These are phyloP conservation scores for Globisporangium rhizosaccharum DNA, from an alignment of 352 stramenopile genomes.

Conservation along the genomic window DNA sequence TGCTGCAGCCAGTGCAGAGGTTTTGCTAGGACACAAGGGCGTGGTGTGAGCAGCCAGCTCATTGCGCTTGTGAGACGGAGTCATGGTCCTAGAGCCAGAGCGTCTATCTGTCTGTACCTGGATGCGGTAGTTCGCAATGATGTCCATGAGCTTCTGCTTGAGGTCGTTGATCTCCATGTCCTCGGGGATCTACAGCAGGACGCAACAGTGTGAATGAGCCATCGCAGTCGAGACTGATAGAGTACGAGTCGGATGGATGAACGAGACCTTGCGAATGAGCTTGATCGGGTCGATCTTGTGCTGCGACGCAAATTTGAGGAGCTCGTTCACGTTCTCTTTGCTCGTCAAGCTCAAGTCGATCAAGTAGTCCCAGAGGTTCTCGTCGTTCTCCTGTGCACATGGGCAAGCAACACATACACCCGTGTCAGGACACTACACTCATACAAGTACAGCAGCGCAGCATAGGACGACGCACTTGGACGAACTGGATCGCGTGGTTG, in stretches of 20 bases:
- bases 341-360: conserved; percentile 77
- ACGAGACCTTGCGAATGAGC: conserved; percentile 72
- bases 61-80: neutral
- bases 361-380: conserved; percentile 77
- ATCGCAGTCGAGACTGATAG: neutral
- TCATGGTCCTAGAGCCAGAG: neutral
- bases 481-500: conserved; percentile 80
- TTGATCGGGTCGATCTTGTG: conserved; percentile 86
- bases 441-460: neutral
- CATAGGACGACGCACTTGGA: conserved; percentile 28
- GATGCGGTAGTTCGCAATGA: conserved; percentile 76
- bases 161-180: conserved; percentile 80
- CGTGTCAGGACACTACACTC: neutral
- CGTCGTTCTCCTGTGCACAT: conserved; percentile 46
- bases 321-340: conserved; percentile 65
- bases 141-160: conserved; percentile 76
- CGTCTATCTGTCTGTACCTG: conserved; percentile 35
- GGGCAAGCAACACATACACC: neutral
- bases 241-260: neutral
- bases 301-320: conserved; percentile 64
- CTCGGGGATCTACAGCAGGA: conserved; percentile 50
- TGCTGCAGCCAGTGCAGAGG: conserved; percentile 65
- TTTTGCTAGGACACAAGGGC: conserved; percentile 41
- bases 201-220: neutral
- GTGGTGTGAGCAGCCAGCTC: neutral